Percentiles rank a stretch among this genome's conserved stretches.
Evolutionary conservation across 805 yeast species (phyloP).

Genomic region (Candida loeiensis): DNA sequence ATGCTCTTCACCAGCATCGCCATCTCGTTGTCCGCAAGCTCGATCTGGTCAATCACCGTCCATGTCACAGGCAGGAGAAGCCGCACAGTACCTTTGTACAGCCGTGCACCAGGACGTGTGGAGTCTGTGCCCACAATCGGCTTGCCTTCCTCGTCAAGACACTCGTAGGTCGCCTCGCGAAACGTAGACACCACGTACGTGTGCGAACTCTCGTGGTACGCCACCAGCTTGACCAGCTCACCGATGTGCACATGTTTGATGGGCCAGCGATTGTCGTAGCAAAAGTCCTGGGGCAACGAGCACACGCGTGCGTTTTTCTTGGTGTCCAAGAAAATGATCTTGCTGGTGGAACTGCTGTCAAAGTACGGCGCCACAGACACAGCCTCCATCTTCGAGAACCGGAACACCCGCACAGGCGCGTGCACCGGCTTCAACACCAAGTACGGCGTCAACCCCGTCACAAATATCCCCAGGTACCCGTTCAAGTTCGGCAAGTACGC

Average conservation of each 20-base stretch:
- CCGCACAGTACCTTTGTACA: conserved; percentile 58
- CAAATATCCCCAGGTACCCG: conserved; percentile 58
- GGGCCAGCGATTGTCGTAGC: conserved; percentile 61
- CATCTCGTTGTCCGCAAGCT: conserved; percentile 64
- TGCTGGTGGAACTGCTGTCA: conserved; percentile 36
- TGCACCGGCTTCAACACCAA: conserved; percentile 61
- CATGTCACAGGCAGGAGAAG: conserved; percentile 73
- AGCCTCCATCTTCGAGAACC: conserved; percentile 61
- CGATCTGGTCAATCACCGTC: conserved; percentile 69
- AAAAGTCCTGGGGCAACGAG: conserved; percentile 44
- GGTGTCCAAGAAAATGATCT: conserved; percentile 70
- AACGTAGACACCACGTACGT: conserved; percentile 62
- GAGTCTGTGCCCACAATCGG: conserved; percentile 54
- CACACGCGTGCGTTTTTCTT: conserved; percentile 64
- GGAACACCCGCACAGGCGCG: conserved; percentile 61
- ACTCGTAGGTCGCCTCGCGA: conserved; percentile 54
- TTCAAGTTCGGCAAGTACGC: conserved; percentile 55
- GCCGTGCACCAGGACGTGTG: conserved; percentile 51
- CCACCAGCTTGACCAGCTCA: conserved; percentile 59
- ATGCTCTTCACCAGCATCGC: conserved; percentile 55
- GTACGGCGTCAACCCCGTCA: conserved; percentile 73
- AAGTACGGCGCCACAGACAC: conserved; percentile 63
- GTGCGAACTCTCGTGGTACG: conserved; percentile 65
- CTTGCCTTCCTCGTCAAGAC: conserved; percentile 72
- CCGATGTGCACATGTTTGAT: conserved; percentile 50